These are phyloP conservation scores for Vitis rupestris DNA, from an alignment of 164 flowering plant genomes.

Conservation along the genomic window DNA sequence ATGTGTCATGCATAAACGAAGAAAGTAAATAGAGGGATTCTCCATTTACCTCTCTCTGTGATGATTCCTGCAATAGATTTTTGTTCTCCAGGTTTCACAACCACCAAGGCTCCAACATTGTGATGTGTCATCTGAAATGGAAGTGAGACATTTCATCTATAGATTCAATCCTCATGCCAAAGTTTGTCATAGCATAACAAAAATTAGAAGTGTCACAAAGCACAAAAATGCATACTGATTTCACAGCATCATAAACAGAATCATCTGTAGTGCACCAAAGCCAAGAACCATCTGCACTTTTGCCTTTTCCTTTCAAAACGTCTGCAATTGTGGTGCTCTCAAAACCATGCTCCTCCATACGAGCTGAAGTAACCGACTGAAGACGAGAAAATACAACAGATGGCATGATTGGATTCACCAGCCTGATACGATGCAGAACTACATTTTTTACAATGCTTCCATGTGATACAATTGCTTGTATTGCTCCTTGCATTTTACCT, in stretches of 20 bases:
- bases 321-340: slow-evolving; percentile 86
- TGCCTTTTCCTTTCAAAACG: slow-evolving; percentile 74
- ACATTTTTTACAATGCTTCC: slow-evolving; percentile 55
- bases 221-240: slow-evolving; percentile 59
- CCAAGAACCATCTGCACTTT: slow-evolving; percentile 98
- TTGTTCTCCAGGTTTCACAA: slow-evolving; percentile 85
- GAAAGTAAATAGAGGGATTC: too few species aligned
- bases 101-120: slow-evolving; percentile 98
- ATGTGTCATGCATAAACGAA: too few species aligned
- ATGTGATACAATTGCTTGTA: slow-evolving; percentile 41
- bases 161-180: background rate
- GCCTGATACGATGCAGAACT: slow-evolving; percentile 52
- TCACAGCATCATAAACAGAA: slow-evolving; percentile 89
- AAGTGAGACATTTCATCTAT: background rate
- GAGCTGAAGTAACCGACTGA: slow-evolving; percentile 48
- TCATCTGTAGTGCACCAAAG: slow-evolving; percentile 97
- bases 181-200: background rate
- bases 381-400: slow-evolving; percentile 41
- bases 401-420: slow-evolving; percentile 39
- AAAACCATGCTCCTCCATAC: slow-evolving; percentile 92
- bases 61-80: slow-evolving; percentile 91
- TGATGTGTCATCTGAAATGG: slow-evolving; percentile 68
- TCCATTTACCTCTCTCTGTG: slow-evolving; percentile 83
- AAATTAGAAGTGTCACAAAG: slow-evolving; percentile 20
- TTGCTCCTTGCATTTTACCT: slow-evolving; percentile 63